Evolutionary conservation across 176 grass and related monocot genomes (phyloP).

Genomic region (Raddia guianensis): DNA sequence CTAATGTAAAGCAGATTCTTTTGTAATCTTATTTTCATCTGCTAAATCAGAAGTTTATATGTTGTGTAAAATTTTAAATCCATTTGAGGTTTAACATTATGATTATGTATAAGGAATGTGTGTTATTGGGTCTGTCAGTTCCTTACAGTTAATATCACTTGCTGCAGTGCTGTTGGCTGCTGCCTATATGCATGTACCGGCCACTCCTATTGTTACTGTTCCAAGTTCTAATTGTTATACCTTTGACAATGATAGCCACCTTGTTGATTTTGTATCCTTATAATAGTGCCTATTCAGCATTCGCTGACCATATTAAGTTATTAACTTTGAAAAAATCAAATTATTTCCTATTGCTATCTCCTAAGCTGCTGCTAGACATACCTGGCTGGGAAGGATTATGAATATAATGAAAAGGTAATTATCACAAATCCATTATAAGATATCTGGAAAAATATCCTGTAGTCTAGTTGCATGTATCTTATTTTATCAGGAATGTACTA

Average conservation of each 20-base stretch:
- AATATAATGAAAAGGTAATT: conserved; percentile 77
- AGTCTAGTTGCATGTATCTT: conserved; percentile 22
- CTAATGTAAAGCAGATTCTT: background rate
- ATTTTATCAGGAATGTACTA: conserved; percentile 11
- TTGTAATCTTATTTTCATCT: background rate
- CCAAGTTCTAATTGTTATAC: conserved; percentile 83
- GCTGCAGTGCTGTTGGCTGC: conserved; percentile 48
- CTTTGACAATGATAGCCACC: conserved; percentile 70
- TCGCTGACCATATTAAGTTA: background rate
- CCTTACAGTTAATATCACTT: conserved; percentile 34
- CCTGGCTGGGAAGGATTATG: conserved; percentile 59
- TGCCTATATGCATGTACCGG: conserved; percentile 33
- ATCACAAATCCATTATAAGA: conserved; percentile 28
- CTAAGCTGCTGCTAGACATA: conserved; percentile 71
- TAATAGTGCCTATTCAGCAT: conserved; percentile 4
- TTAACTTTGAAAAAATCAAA: conserved; percentile 17
- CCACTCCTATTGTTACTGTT: conserved; percentile 44
- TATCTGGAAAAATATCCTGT: conserved; percentile 4
- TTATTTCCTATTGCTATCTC: conserved; percentile 54
- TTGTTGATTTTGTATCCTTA: conserved; percentile 99
- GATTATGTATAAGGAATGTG: background rate
- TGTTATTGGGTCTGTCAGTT: background rate
- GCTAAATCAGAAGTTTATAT: background rate
- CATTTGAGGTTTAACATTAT: conserved; percentile 20
- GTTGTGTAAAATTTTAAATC: background rate